Percentiles rank a stretch among this genome's conserved stretches.
These are phyloP conservation scores for Phyllosticta capitalensis DNA, from an alignment of 2,329 filamentous ascomycete genomes.

Conservation along the genomic window DNA sequence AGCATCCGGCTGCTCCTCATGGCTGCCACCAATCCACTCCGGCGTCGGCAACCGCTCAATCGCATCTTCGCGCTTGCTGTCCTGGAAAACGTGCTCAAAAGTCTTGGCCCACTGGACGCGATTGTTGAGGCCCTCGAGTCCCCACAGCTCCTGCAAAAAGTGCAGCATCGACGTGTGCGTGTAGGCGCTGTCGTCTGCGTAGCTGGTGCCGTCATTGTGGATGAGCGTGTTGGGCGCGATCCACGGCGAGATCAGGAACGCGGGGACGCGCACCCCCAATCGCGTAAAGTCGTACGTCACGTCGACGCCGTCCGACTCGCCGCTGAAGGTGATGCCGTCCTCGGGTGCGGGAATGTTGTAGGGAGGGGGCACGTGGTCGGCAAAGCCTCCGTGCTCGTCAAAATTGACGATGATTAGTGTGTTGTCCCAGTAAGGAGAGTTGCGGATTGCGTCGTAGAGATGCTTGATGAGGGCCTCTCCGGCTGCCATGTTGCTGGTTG, in stretches of 20 bases:
- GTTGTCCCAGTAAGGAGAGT: conserved; percentile 31
- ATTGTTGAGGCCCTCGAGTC: conserved; percentile 31
- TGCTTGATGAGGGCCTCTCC: conserved; percentile 33
- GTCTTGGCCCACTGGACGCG: conserved; percentile 35
- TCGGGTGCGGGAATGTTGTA: conserved; percentile 27
- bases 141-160: conserved; percentile 30
- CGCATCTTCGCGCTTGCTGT: conserved; percentile 19
- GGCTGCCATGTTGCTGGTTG: conserved; percentile 28
- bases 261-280: conserved; percentile 31
- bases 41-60: conserved; percentile 22
- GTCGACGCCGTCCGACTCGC: conserved; percentile 20
- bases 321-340: conserved; percentile 23
- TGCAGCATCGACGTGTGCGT: conserved; percentile 2
- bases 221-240: conserved; percentile 7
- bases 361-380: conserved; percentile 31
- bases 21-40: conserved; percentile 25
- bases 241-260: conserved; percentile 28
- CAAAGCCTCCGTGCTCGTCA: conserved; percentile 34
- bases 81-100: conserved; percentile 29
- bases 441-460: conserved; percentile 33
- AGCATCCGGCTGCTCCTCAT: conserved; percentile 23
- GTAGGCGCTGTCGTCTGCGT: conserved; percentile 2
- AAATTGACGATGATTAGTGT: conserved; percentile 33
- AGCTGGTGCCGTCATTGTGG: conserved; percentile 1
- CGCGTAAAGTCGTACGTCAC: conserved; percentile 31